phyloP scores from a whole-genome alignment of 2,329 filamentous ascomycete genomes.

The Colletotrichum aenigma region DNA sequence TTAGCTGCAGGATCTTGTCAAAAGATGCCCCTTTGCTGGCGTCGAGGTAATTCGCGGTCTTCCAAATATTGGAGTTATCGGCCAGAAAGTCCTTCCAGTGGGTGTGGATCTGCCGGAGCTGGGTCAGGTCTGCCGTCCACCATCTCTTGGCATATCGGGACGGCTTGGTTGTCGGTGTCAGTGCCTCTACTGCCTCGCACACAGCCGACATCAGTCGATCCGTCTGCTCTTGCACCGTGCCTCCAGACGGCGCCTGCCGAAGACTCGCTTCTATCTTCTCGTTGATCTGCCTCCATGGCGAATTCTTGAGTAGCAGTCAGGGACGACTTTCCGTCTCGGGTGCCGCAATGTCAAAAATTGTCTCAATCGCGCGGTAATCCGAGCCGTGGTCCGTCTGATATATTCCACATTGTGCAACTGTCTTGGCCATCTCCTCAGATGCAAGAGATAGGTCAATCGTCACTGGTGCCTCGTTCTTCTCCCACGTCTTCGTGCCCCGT shows the following conservation, averaged over 20 bases:
- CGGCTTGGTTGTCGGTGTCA: constrained; percentile 27
- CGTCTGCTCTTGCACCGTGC: not conserved
- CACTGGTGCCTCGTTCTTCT: constrained; percentile 20
- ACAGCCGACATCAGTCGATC: not conserved
- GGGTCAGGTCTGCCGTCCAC: constrained; percentile 31
- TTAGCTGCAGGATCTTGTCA: too few relatives aligned
- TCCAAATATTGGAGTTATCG: constrained; percentile 30
- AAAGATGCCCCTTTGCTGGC: constrained; percentile 8
- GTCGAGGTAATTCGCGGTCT: constrained; percentile 31
- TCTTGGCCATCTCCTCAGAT: constrained; percentile 23
- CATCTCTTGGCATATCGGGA: constrained; percentile 31
- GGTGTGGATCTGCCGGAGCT: constrained; percentile 29
- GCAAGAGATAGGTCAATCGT: constrained; percentile 30
- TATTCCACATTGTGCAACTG: constrained; percentile 18
- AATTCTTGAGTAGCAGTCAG: constrained; percentile 29
- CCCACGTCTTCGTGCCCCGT: constrained; percentile 37
- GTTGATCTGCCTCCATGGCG: constrained; percentile 28
- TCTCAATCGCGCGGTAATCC: constrained; percentile 33
- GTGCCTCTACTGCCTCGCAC: not conserved
- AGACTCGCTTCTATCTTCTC: not conserved
- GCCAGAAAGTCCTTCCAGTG: constrained; percentile 30
- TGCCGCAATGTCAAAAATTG: constrained; percentile 26
- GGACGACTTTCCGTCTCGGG: not conserved
- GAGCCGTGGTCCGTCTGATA: constrained; percentile 28
- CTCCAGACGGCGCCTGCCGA: constrained; percentile 26